Evolutionary conservation across 2,329 filamentous ascomycete genomes (phyloP).

Genomic region (Penicillium freii): DNA sequence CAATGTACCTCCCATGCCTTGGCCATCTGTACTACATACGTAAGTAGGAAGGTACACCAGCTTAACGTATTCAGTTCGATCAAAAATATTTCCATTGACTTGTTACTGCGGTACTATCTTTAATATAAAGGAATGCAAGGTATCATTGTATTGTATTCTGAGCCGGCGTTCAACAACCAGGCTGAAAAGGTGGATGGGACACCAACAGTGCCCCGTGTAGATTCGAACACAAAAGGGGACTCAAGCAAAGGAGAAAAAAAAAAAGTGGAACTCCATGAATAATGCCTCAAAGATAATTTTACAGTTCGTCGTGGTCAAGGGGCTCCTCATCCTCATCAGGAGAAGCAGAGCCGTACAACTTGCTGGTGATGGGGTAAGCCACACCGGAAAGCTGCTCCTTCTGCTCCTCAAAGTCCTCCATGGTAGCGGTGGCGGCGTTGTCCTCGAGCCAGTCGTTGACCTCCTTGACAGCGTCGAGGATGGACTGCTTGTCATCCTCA

Average conservation of each 20-base stretch:
- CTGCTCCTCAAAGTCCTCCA: slow-evolving; percentile 98
- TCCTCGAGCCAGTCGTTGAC: slow-evolving; percentile 94
- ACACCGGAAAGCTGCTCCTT: slow-evolving; percentile 98
- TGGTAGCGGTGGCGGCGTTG: slow-evolving; percentile 78
- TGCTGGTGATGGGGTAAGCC: slow-evolving; percentile 98
- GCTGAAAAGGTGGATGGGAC: slow-evolving; percentile 2
- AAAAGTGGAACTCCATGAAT: slow-evolving; percentile 36
- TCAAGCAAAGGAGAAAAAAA: slow-evolving; percentile 23
- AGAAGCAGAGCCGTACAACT: slow-evolving; percentile 75
- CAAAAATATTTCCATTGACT: background rate
- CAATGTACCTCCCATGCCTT: background rate
- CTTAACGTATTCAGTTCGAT: too few species aligned
- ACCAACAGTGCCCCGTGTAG: slow-evolving; percentile 12
- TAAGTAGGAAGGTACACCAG: background rate
- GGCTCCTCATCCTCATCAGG: slow-evolving; percentile 70
- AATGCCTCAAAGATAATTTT: slow-evolving; percentile 48
- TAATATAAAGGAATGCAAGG: slow-evolving; percentile 12
- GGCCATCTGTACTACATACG: background rate
- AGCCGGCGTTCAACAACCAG: background rate
- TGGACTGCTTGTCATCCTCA: slow-evolving; percentile 95
- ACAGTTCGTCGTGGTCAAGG: slow-evolving; percentile 72
- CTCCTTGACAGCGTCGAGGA: slow-evolving; percentile 96
- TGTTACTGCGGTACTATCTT: background rate
- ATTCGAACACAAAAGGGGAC: slow-evolving; percentile 20
- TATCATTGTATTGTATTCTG: slow-evolving; percentile 25